Evolutionary conservation across 257 asterid species (phyloP).

Genomic region (Gynochthodes officinalis): DNA sequence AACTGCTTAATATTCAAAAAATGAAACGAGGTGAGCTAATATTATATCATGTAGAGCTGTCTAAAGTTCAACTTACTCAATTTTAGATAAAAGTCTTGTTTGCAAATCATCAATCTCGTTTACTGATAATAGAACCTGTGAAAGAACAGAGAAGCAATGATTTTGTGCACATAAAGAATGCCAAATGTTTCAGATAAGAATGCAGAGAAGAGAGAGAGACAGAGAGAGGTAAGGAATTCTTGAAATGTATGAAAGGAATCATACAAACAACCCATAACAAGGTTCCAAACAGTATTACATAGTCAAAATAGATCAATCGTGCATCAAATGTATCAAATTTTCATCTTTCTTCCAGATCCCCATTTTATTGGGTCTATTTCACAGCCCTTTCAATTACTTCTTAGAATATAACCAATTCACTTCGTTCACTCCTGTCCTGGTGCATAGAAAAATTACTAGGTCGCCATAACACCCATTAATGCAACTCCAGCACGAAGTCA

Average conservation of each 20-base stretch:
- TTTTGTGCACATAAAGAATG: not conserved
- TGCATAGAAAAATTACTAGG: not conserved
- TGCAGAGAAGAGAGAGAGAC: not conserved
- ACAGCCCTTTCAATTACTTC: not conserved
- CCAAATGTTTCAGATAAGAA: not conserved
- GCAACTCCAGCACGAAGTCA: not conserved
- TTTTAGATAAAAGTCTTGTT: slow-evolving; percentile 67
- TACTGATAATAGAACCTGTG: slow-evolving; percentile 72
- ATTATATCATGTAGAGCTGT: not conserved
- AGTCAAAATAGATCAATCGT: not conserved
- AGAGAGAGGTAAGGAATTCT: not conserved
- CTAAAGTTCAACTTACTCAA: slow-evolving; percentile 56
- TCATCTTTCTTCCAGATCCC: not conserved
- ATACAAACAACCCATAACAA: not conserved
- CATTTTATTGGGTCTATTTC: not conserved
- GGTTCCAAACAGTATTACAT: not conserved
- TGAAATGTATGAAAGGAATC: not conserved
- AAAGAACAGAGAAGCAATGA: slow-evolving; percentile 13
- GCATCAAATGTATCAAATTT: not conserved
- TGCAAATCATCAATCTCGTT: slow-evolving; percentile 56
- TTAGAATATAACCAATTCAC: not conserved
- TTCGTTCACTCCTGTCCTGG: not conserved
- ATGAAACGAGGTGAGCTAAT: not conserved
- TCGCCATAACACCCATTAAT: not conserved
- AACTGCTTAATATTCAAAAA: not conserved